Conservation (phyloP, 2,329 filamentous ascomycete genomes). For the Aspergillus glaucus region DNA sequence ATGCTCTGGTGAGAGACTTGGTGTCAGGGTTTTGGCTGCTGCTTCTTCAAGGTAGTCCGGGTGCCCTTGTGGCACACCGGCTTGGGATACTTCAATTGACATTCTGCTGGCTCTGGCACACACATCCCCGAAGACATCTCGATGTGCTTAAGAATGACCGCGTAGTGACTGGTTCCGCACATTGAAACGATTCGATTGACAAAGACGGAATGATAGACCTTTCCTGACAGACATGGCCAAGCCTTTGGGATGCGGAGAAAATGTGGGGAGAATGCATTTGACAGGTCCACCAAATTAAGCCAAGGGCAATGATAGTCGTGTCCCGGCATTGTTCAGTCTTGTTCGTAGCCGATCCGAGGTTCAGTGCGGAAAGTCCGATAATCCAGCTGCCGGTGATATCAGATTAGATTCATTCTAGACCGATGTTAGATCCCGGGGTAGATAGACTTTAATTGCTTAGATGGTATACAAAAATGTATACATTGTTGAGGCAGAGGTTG, state of each 20-base stretch:
- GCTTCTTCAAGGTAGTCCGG: not conserved
- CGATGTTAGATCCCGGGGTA: no score
- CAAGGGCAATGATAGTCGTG: not conserved
- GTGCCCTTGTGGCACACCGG: not conserved
- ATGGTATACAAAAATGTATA: no score
- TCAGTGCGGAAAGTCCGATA: not conserved
- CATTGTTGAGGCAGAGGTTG: no score
- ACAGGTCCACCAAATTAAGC: not conserved
- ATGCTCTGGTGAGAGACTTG: slow-evolving; percentile 15
- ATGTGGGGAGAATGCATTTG: not conserved
- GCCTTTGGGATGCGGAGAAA: not conserved
- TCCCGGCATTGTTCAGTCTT: not conserved
- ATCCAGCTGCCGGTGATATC: no score
- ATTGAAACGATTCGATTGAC: no score
- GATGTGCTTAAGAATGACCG: not conserved
- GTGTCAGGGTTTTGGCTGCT: not conserved
- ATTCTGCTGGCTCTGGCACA: not conserved
- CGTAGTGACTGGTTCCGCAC: not conserved
- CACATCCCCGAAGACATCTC: not conserved
- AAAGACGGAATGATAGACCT: no score
- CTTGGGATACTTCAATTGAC: not conserved
- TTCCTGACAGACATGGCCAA: not conserved
- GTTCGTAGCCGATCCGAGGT: not conserved
- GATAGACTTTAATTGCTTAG: no score
- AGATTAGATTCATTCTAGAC: no score